phyloP scores from a whole-genome alignment of 73 alveolate species.

The Symbiodinium natans region DNA sequence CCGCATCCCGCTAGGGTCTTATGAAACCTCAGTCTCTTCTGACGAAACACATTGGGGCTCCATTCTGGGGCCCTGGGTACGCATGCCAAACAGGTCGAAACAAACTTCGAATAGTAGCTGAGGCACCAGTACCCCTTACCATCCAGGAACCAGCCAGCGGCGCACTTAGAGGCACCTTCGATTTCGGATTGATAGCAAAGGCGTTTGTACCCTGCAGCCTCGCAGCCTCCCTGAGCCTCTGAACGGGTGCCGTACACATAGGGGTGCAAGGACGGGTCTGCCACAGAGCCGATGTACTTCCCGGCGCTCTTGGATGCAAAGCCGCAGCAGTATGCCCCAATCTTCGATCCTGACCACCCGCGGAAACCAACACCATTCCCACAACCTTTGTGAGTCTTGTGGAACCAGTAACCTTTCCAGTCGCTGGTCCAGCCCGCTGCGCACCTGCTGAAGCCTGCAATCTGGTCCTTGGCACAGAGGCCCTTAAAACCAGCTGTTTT shows the following conservation, averaged over 20 bases:
- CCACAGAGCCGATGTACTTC: not conserved
- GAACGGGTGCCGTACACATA: not conserved
- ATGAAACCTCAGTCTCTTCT: too few species aligned
- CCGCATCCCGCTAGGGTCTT: too few species aligned
- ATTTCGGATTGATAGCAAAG: conserved; percentile 16
- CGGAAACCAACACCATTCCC: not conserved
- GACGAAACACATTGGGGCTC: too few species aligned
- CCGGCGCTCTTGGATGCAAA: not conserved
- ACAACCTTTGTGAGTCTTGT: not conserved
- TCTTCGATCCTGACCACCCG: not conserved
- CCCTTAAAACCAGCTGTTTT: not conserved
- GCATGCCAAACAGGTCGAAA: too few species aligned
- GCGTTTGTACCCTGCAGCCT: not conserved
- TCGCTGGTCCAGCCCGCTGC: too few species aligned
- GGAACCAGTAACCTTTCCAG: conserved; percentile 40
- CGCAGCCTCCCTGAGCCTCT: not conserved
- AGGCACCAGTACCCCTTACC: conserved; percentile 7
- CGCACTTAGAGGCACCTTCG: not conserved
- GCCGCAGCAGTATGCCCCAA: conserved; percentile 32
- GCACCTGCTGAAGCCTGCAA: conserved; percentile 40
- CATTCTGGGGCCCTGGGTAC: too few species aligned
- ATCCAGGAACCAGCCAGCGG: conserved; percentile 12
- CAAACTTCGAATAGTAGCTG: too few species aligned
- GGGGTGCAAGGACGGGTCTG: not conserved
- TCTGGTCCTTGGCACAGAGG: not conserved